A percentile compares a stretch with the other conserved stretches of the same genome.
Conservation (phyloP, 2,329 filamentous ascomycete species). For the Scleromitrula shiraiana region DNA sequence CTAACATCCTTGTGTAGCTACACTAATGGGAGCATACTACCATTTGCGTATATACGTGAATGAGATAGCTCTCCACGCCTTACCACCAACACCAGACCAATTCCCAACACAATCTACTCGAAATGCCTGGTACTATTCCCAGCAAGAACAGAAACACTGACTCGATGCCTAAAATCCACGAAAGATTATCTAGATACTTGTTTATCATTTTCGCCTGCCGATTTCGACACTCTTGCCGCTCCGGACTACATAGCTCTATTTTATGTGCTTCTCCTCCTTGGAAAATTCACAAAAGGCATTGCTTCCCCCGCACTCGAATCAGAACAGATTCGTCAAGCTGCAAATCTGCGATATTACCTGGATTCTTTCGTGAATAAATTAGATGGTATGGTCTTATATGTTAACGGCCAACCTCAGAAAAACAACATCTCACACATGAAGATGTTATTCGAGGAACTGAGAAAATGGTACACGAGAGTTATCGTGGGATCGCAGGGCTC, state of each 20-base stretch:
- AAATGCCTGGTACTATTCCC: conserved; percentile 18
- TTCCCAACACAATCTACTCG: not conserved
- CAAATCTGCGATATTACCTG: conserved; percentile 17
- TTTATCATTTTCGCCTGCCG: conserved; percentile 6
- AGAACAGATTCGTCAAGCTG: conserved; percentile 3
- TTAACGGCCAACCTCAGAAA: not conserved
- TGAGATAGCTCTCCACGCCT: conserved; percentile 23
- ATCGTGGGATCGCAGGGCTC: not conserved
- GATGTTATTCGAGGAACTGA: not conserved
- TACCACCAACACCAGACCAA: conserved; percentile 2
- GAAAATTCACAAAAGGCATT: conserved; percentile 11
- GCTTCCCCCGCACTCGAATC: conserved; percentile 11
- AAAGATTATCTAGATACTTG: conserved; percentile 19
- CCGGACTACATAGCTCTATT: conserved; percentile 14
- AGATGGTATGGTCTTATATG: not conserved
- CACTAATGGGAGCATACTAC: conserved; percentile 7
- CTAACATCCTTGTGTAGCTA: not conserved
- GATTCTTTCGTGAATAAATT: conserved; percentile 12
- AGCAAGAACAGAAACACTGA: conserved; percentile 14
- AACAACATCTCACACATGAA: not conserved
- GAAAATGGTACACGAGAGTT: not conserved
- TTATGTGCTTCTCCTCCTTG: conserved; percentile 18
- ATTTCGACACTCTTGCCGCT: conserved; percentile 7
- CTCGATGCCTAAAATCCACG: conserved; percentile 13
- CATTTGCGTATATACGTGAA: conserved; percentile 19